A percentile compares a stretch with the other conserved stretches of the same genome.
Conservation (phyloP, 2,329 filamentous ascomycete species). For the Aspergillus terreus region DNA sequence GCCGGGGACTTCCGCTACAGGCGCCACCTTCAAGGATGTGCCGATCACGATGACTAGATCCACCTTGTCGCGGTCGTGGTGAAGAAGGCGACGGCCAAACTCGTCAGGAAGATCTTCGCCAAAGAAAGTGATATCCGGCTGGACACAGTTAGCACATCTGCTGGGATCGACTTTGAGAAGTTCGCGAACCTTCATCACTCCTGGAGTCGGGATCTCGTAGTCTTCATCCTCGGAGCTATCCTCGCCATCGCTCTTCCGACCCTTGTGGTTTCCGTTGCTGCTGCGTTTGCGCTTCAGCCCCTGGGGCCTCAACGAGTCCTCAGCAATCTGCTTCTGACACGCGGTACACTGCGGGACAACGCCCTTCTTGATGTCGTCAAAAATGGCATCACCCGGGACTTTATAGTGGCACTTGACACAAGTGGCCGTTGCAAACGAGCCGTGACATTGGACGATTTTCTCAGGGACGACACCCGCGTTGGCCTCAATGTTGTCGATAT, state of each 20-base stretch:
- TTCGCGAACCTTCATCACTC: constrained; percentile 68
- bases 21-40: constrained; percentile 91
- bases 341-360: constrained; percentile 72
- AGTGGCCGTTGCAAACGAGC: constrained; percentile 87
- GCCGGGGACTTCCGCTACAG: constrained; percentile 86
- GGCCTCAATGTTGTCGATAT: constrained; percentile 93
- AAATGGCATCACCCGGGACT: constrained; percentile 72
- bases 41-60: constrained; percentile 95
- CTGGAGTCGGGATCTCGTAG: constrained; percentile 64
- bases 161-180: background rate
- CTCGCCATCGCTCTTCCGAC: constrained; percentile 54
- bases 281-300: constrained; percentile 53
- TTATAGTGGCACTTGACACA: constrained; percentile 78
- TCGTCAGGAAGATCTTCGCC: constrained; percentile 81
- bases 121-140: constrained; percentile 96
- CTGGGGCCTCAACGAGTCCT: constrained; percentile 39
- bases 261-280: constrained; percentile 44
- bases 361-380: constrained; percentile 71
- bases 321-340: constrained; percentile 57
- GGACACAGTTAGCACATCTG: constrained; percentile 11
- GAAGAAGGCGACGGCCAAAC: constrained; percentile 77
- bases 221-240: constrained; percentile 57
- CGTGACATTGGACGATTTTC: constrained; percentile 92
- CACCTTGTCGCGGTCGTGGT: constrained; percentile 72
- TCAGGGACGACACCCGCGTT: constrained; percentile 76